phyloP scores from a whole-genome alignment of 2,329 filamentous ascomycete genomes.

The Chlorencoelia australis region DNA sequence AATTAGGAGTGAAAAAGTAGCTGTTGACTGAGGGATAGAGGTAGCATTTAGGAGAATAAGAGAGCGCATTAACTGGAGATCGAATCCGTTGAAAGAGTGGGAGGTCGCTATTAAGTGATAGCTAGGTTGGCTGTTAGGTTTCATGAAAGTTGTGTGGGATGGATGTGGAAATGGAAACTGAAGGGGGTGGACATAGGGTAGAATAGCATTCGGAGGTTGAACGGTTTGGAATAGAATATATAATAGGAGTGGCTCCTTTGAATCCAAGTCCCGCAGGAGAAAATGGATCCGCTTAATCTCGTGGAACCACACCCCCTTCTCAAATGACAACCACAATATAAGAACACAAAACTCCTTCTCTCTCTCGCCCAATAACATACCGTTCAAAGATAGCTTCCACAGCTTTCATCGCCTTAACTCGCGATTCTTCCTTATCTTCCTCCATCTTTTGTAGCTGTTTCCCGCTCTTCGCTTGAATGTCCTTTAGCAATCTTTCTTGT shows the following conservation, averaged over 20 bases:
- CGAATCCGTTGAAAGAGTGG: constrained; percentile 15
- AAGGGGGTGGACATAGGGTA: background rate
- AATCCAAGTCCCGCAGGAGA: background rate
- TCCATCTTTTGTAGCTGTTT: constrained; percentile 2
- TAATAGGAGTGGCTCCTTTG: background rate
- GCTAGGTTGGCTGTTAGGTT: constrained; percentile 9
- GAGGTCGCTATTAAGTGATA: constrained; percentile 17
- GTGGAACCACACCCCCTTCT: background rate
- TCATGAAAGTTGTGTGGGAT: background rate
- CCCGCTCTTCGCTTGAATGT: background rate
- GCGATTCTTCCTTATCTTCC: constrained; percentile 6
- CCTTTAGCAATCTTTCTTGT: no score
- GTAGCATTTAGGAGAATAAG: constrained; percentile 25
- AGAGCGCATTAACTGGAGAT: constrained; percentile 18
- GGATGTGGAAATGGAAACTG: background rate
- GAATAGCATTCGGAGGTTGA: background rate
- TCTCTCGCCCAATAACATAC: constrained; percentile 4
- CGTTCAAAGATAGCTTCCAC: constrained; percentile 23
- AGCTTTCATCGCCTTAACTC: constrained; percentile 17
- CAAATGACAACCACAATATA: background rate
- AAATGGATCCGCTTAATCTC: background rate
- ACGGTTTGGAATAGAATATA: background rate
- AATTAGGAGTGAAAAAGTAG: constrained; percentile 35
- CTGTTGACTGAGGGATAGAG: constrained; percentile 25
- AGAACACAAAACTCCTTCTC: background rate